Evolutionary conservation across 192 early-diverging fungal species (phyloP).

Genomic region (Powellomyces hirtus): DNA sequence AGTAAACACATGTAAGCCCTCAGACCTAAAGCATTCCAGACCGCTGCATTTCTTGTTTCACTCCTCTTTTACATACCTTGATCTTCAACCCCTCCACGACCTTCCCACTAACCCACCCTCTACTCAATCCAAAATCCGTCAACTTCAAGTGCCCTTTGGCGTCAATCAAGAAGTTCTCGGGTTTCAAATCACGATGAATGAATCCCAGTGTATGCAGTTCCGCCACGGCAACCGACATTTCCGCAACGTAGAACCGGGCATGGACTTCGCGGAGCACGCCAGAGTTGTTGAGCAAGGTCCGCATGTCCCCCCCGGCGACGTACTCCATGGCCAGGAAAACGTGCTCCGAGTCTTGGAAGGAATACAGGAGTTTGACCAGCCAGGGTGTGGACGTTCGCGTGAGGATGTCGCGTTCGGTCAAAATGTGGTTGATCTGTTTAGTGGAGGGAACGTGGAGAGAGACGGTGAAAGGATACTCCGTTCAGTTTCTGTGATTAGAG

Average conservation of each 20-base stretch:
- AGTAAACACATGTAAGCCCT: not conserved
- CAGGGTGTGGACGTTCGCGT: slow-evolving; percentile 67
- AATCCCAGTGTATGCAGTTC: slow-evolving; percentile 84
- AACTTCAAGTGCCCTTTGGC: slow-evolving; percentile 67
- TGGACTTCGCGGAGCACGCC: slow-evolving; percentile 71
- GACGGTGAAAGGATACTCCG: too few relatives aligned
- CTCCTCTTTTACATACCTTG: slow-evolving; percentile 26
- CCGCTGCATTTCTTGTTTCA: too few relatives aligned
- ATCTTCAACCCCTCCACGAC: slow-evolving; percentile 11
- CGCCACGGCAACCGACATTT: slow-evolving; percentile 78
- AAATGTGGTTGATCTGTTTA: slow-evolving; percentile 52
- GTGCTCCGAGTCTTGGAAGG: slow-evolving; percentile 75
- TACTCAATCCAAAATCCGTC: slow-evolving; percentile 79
- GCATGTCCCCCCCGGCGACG: slow-evolving; percentile 70
- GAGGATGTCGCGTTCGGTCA: slow-evolving; percentile 76
- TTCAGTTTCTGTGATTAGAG: slow-evolving; percentile 35
- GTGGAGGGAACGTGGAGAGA: too few relatives aligned
- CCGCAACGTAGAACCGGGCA: slow-evolving; percentile 84
- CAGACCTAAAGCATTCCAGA: too few relatives aligned
- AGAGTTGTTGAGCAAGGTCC: slow-evolving; percentile 72
- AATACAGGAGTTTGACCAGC: slow-evolving; percentile 89
- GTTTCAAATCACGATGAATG: slow-evolving; percentile 74
- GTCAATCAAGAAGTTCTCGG: slow-evolving; percentile 59
- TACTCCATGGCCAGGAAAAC: slow-evolving; percentile 77
- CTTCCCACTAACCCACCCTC: slow-evolving; percentile 30